A percentile compares a stretch with the other conserved stretches of the same genome.
phyloP scores from a whole-genome alignment of 345 rosid genomes.

The Stellera chamaejasme region DNA sequence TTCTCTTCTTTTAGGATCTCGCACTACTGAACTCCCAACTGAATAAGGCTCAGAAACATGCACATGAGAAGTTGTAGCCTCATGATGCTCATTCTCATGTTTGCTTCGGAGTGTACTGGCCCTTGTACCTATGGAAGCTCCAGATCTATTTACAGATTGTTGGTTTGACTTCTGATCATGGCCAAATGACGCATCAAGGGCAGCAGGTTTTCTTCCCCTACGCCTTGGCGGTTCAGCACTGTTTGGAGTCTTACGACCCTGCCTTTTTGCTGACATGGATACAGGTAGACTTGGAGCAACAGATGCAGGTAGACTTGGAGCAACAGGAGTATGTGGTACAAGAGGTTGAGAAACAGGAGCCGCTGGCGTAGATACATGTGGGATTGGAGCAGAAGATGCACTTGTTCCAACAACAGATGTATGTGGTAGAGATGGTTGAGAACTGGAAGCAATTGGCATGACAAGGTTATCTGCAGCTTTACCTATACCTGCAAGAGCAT shows the following conservation, averaged over 20 bases:
- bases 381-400: slow-evolving; percentile 13
- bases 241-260: slow-evolving; percentile 32
- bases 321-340: slow-evolving; percentile 17
- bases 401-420: slow-evolving; percentile 14
- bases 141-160: slow-evolving; percentile 19
- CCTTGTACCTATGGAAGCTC: slow-evolving; percentile 20
- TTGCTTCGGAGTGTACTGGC: slow-evolving; percentile 20
- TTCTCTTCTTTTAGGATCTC: slow-evolving; percentile 27
- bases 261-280: slow-evolving; percentile 25
- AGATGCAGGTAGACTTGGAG: slow-evolving; percentile 18
- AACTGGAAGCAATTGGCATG: slow-evolving; percentile 14
- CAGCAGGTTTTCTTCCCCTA: slow-evolving; percentile 36
- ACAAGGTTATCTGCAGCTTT: slow-evolving; percentile 7
- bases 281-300: slow-evolving; percentile 15
- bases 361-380: slow-evolving; percentile 17
- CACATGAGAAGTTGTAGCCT: slow-evolving; percentile 20
- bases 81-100: slow-evolving; percentile 32
- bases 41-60: slow-evolving; percentile 13
- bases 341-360: slow-evolving; percentile 14
- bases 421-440: slow-evolving; percentile 20
- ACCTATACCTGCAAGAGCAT: slow-evolving; percentile 12
- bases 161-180: slow-evolving; percentile 21
- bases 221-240: slow-evolving; percentile 44
- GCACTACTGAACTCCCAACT: slow-evolving; percentile 17
- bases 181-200: slow-evolving; percentile 20